A percentile compares a stretch with the other conserved stretches of the same genome.
phyloP scores from a whole-genome alignment of 2,329 filamentous ascomycete species.

The Colletotrichum lentis region DNA sequence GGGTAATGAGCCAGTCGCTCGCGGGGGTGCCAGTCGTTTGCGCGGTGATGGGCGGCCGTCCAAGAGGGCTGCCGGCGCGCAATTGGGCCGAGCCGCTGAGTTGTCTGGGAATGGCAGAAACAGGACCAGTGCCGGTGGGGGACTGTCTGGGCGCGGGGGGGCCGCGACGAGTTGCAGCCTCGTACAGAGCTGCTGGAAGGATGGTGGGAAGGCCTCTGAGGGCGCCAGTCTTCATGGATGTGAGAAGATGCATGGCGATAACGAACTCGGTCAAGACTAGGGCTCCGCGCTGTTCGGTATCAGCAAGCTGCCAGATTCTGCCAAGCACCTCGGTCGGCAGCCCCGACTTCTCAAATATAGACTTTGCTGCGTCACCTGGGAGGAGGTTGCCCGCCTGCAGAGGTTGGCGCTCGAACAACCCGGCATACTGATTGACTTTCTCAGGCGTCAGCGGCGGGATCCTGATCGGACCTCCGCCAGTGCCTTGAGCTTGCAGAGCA shows the following conservation, averaged over 20 bases:
- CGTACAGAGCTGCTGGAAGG: constrained; percentile 85
- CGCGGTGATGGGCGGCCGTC: constrained; percentile 57
- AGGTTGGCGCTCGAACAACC: constrained; percentile 89
- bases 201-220: constrained; percentile 81
- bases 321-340: constrained; percentile 89
- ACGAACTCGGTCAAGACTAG: constrained; percentile 92
- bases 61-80: constrained; percentile 68
- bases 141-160: constrained; percentile 58
- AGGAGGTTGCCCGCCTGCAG: constrained; percentile 76
- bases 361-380: constrained; percentile 85
- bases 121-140: constrained; percentile 60
- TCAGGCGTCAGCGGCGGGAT: constrained; percentile 89
- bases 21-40: constrained; percentile 50
- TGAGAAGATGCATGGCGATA: constrained; percentile 96
- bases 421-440: constrained; percentile 87
- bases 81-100: constrained; percentile 75
- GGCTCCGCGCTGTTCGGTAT: constrained; percentile 90
- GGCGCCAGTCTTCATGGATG: constrained; percentile 85
- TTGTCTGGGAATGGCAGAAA: constrained; percentile 81
- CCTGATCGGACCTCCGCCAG: constrained; percentile 75
- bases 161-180: constrained; percentile 79
- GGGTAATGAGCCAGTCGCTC: constrained; percentile 80
- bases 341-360: constrained; percentile 93
- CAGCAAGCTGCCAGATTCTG: constrained; percentile 95
- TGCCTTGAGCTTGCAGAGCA: constrained; percentile 63